These are phyloP conservation scores for Melocanna baccifera DNA, from an alignment of 176 grass and related monocot genomes.

Conservation along the genomic window DNA sequence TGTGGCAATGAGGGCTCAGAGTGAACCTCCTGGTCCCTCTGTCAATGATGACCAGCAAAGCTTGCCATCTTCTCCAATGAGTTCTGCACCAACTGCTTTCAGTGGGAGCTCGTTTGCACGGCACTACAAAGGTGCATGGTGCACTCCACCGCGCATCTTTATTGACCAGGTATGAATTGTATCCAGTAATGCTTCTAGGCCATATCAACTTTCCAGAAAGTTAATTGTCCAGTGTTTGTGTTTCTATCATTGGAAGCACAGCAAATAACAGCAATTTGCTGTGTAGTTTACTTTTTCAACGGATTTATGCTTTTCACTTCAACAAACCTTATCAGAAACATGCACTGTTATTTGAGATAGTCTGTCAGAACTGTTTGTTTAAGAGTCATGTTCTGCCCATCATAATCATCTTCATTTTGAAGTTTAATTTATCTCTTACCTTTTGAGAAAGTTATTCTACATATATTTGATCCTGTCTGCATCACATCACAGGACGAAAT, in stretches of 20 bases:
- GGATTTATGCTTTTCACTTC: conserved; percentile 14
- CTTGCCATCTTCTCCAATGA: conserved; percentile 73
- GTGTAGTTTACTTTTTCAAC: background rate
- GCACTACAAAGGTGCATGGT: conserved; percentile 97
- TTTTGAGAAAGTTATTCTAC: background rate
- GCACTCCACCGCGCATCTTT: conserved; percentile 95
- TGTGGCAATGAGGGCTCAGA: conserved; percentile 94
- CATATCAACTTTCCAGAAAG: background rate
- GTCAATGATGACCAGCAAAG: conserved; percentile 68
- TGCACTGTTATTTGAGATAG: background rate
- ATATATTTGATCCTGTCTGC: conserved; percentile 25
- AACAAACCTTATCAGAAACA: conserved; percentile 27
- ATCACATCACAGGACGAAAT: conserved; percentile 75
- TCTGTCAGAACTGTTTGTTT: conserved; percentile 1
- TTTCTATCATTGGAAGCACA: conserved; percentile 7
- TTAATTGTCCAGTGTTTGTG: background rate
- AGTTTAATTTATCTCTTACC: background rate
- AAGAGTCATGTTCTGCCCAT: conserved; percentile 4
- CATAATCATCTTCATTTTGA: background rate
- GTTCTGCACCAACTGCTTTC: conserved; percentile 91
- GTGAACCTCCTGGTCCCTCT: conserved; percentile 69
- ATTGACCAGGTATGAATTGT: conserved; percentile 61
- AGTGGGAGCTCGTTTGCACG: conserved; percentile 81
- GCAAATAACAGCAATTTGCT: background rate
- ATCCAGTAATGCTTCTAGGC: conserved; percentile 1